These are phyloP conservation scores for Gymnopus androsaceus DNA, from an alignment of 1,284 basidiomycete genomes.

Conservation along the genomic window DNA sequence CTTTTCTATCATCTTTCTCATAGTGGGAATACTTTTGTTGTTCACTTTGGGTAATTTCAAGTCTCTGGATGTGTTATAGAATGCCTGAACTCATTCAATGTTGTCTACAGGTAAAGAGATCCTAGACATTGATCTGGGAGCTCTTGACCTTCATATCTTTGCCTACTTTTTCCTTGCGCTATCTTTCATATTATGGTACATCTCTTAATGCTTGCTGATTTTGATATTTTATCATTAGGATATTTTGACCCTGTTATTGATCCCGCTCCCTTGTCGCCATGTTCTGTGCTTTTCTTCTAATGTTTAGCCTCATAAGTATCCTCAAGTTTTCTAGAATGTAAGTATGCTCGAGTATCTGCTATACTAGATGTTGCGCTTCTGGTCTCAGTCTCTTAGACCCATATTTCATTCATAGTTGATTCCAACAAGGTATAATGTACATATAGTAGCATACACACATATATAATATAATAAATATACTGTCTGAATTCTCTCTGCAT, in stretches of 20 bases:
- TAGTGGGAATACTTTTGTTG: neutral
- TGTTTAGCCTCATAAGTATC: neutral
- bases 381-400: too few species aligned
- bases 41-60: neutral
- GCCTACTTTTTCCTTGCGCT: conserved; percentile 2
- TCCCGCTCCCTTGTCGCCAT: conserved; percentile 1
- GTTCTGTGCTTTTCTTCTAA: conserved; percentile 3
- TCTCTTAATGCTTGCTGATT: neutral
- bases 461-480: too few species aligned
- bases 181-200: neutral
- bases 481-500: too few species aligned
- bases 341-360: too few species aligned
- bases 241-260: neutral
- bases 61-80: neutral
- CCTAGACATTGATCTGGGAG: neutral
- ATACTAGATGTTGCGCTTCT: too few species aligned
- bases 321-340: neutral
- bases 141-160: neutral
- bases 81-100: neutral
- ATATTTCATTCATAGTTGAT: too few species aligned
- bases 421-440: too few species aligned
- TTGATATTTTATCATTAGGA: neutral
- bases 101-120: neutral
- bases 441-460: too few species aligned
- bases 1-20: conserved; percentile 3